Base-by-base conservation (phyloP, 371 early-diverging fungal genomes). In the Nosema muscidifuracis region DNA sequence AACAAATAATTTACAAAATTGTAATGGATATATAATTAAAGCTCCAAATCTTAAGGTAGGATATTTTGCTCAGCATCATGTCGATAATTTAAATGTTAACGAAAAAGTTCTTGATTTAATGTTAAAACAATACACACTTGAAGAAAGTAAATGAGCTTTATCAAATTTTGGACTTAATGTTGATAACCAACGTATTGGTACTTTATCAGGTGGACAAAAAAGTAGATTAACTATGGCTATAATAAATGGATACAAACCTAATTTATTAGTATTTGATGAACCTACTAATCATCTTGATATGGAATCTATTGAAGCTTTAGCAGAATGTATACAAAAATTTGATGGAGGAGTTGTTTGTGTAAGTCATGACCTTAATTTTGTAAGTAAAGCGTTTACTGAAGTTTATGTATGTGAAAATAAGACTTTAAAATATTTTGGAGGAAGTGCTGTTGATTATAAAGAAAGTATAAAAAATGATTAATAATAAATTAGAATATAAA, bases 191-290 rank as follows among this genome's bases (percentile, higher is more conserved):
- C n/a, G 38, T 4, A 80, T 80, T 22, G 84, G 83, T 28, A 89
- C 88, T 24, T 84, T 97, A 16, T 91, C 91, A 24, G 98, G 96
- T 80, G 98, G 98, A 74, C 89, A 94, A 62, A 90, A 91, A 79
- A 89, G 92, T 53, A 89, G 95, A 65, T 85, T 97, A 71, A 93
- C 93, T 13, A 94, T 97, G 85, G 91, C 91, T 69, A 89, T 91
- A 85, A 83, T 97, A 43, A 90, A 92, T 30, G 86, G 92, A 47
- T 77, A 86, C 42, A 87, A 87, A 53, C 96, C 96, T 57, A 90
- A 92, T 82, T 88, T 97, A 67, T 85, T 97, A 72, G 84, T 97
- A 73, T 86, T 97, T 78, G 98, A 97, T 85, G 98, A 97, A 88
- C 96, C 97, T 73, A 91, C 92, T 44, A 90, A 91, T 83, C 91